These are phyloP conservation scores for Aureobasidium sp. DNA, from an alignment of 2,329 filamentous ascomycete species.

Conservation along the genomic window DNA sequence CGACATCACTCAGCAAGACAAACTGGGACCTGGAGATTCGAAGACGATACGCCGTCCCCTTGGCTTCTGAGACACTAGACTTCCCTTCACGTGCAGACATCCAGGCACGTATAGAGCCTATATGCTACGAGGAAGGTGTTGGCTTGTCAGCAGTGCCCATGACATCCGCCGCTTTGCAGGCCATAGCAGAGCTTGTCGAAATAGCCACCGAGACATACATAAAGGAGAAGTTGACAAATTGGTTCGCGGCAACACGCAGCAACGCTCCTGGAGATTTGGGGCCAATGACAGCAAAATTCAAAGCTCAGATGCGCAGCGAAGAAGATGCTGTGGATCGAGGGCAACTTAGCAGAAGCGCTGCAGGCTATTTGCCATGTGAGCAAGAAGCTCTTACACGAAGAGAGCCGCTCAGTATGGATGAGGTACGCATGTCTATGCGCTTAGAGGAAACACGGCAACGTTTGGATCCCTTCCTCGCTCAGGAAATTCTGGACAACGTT, in stretches of 20 bases:
- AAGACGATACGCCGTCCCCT: conserved; percentile 56
- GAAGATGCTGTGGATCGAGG: conserved; percentile 68
- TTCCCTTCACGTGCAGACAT: conserved; percentile 55
- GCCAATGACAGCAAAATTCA: conserved; percentile 74
- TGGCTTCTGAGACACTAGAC: conserved; percentile 56
- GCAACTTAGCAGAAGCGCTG: conserved; percentile 65
- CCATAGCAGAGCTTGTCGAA: conserved; percentile 53
- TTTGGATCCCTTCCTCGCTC: conserved; percentile 68
- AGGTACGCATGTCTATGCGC: conserved; percentile 68
- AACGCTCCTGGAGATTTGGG: conserved; percentile 44
- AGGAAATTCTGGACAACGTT: conserved; percentile 62
- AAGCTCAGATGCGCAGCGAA: conserved; percentile 65
- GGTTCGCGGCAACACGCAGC: conserved; percentile 48
- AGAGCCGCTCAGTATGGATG: conserved; percentile 66
- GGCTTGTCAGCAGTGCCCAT: conserved; percentile 16
- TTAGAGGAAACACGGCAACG: conserved; percentile 69
- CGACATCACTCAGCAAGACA: conserved; percentile 27
- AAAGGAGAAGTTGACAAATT: conserved; percentile 51
- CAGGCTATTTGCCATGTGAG: conserved; percentile 73
- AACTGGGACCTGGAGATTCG: conserved; percentile 60
- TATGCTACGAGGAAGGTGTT: conserved; percentile 58
- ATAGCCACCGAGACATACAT: conserved; percentile 57
- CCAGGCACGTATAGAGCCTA: conserved; percentile 54
- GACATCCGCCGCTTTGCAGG: conserved; percentile 30
- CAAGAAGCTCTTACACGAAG: conserved; percentile 67